Percentiles rank a stretch among this genome's conserved stretches.
phyloP scores from a whole-genome alignment of 768 basidiomycete species.

The Tubosaeta brunneosetosa region DNA sequence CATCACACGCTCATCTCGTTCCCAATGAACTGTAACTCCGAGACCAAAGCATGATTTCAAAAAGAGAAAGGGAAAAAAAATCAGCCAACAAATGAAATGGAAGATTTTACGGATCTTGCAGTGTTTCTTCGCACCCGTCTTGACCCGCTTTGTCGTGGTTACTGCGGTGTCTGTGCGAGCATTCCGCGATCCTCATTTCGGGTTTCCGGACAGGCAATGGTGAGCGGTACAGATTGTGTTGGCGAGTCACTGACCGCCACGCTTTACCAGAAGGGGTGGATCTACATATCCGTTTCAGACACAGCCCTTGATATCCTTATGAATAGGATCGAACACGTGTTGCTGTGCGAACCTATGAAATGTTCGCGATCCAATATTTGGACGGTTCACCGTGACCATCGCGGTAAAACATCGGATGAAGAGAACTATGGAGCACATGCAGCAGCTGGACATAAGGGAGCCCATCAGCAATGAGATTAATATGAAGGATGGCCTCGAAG shows the following conservation, averaged over 20 bases:
- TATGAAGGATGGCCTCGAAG: slow-evolving; percentile 1
- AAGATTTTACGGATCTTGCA: slow-evolving; percentile 4
- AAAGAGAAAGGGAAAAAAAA: background rate
- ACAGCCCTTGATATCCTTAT: slow-evolving; percentile 2
- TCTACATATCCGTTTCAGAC: slow-evolving; percentile 4
- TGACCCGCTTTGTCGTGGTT: slow-evolving; percentile 13
- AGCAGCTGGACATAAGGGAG: background rate
- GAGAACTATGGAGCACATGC: background rate
- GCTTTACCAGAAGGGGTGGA: background rate
- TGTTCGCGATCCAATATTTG: background rate
- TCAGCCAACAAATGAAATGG: slow-evolving; percentile 1
- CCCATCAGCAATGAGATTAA: background rate
- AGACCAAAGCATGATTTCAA: background rate
- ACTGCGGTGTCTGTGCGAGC: slow-evolving; percentile 9
- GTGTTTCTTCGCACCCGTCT: slow-evolving; percentile 7
- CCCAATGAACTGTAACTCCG: background rate
- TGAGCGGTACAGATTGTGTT: background rate
- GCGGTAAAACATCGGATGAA: slow-evolving; percentile 3
- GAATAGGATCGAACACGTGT: slow-evolving; percentile 12
- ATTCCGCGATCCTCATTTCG: slow-evolving; percentile 23
- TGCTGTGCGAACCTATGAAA: background rate
- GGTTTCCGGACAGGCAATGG: background rate
- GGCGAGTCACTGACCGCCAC: slow-evolving; percentile 4
- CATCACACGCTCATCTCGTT: slow-evolving; percentile 17
- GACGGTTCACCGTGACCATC: background rate